Conservation (phyloP, 2,329 filamentous ascomycete genomes). For the Fusarium abutilonis region DNA sequence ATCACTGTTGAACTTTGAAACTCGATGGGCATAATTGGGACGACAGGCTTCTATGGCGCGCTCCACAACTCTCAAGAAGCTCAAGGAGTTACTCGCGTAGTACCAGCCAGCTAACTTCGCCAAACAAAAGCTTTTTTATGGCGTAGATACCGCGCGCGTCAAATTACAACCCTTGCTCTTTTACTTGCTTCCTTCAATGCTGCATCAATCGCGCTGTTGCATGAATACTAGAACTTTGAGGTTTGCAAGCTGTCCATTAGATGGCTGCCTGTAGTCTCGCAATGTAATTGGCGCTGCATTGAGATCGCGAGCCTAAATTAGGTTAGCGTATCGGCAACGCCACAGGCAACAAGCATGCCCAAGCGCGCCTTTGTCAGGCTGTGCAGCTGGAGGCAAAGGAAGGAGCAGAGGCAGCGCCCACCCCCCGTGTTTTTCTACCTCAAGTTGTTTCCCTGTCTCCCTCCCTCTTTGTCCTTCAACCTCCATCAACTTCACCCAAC, state of each 20-base stretch:
- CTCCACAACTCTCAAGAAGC: neutral
- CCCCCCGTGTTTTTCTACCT: constrained; percentile 45
- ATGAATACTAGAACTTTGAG: neutral
- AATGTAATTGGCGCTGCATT: constrained; percentile 29
- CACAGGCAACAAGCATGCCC: constrained; percentile 21
- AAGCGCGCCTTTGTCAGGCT: constrained; percentile 22
- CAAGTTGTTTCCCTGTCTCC: constrained; percentile 18
- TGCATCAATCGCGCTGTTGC: neutral
- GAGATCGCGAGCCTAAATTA: constrained; percentile 20
- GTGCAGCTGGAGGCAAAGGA: constrained; percentile 30
- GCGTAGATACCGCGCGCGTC: neutral
- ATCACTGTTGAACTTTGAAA: neutral
- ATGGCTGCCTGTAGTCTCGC: constrained; percentile 16
- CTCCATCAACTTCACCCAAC: constrained; percentile 24
- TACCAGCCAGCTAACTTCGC: neutral
- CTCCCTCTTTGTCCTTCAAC: constrained; percentile 32
- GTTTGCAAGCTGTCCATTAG: constrained; percentile 22
- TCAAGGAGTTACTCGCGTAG: too few relatives aligned
- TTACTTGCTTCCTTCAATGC: neutral
- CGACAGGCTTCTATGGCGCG: neutral
- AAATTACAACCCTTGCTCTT: neutral
- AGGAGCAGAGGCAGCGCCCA: constrained; percentile 38
- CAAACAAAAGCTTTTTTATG: too few relatives aligned
- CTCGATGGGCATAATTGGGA: neutral
- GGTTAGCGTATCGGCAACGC: constrained; percentile 31